Conservation (phyloP, 441 rosid genomes). For the Theobroma grandiflorum region DNA sequence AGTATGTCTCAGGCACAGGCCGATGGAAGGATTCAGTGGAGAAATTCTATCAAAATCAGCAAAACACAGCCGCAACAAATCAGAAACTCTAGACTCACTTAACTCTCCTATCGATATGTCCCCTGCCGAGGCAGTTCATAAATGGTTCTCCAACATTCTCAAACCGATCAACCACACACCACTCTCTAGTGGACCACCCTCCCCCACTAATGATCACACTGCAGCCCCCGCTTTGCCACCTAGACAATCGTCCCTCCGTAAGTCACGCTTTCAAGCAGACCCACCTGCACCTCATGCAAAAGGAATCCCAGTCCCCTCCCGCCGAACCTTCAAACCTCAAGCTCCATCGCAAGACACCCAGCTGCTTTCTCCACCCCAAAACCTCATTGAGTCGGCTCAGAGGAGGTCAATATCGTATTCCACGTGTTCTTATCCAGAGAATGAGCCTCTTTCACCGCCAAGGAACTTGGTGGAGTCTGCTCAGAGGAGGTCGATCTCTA, state of each 20-base stretch:
- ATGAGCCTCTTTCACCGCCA: slow-evolving; percentile 53
- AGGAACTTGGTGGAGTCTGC: slow-evolving; percentile 58
- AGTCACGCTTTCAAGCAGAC: slow-evolving; percentile 54
- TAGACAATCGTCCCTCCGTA: slow-evolving; percentile 45
- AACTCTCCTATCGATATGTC: slow-evolving; percentile 44
- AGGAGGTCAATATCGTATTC: slow-evolving; percentile 53
- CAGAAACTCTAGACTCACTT: slow-evolving; percentile 40
- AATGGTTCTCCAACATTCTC: slow-evolving; percentile 54
- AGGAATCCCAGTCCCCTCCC: slow-evolving; percentile 40
- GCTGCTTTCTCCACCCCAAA: slow-evolving; percentile 60
- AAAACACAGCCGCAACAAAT: slow-evolving; percentile 52
- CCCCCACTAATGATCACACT: slow-evolving; percentile 28
- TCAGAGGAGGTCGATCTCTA: slow-evolving; percentile 50
- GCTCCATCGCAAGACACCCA: slow-evolving; percentile 35
- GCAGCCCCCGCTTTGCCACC: slow-evolving; percentile 42
- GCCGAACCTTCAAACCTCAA: slow-evolving; percentile 40
- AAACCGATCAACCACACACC: slow-evolving; percentile 32
- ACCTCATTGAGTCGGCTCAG: slow-evolving; percentile 44
- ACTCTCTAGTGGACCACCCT: slow-evolving; percentile 17
- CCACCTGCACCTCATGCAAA: slow-evolving; percentile 33
- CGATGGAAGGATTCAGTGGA: slow-evolving; percentile 55
- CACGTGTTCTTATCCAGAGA: slow-evolving; percentile 37
- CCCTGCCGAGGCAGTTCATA: slow-evolving; percentile 45
- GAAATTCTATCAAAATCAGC: slow-evolving; percentile 60
- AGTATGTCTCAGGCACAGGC: slow-evolving; percentile 43